Base-by-base conservation (phyloP, 2,329 filamentous ascomycete genomes). In the Furcasterigmium sp. region DNA sequence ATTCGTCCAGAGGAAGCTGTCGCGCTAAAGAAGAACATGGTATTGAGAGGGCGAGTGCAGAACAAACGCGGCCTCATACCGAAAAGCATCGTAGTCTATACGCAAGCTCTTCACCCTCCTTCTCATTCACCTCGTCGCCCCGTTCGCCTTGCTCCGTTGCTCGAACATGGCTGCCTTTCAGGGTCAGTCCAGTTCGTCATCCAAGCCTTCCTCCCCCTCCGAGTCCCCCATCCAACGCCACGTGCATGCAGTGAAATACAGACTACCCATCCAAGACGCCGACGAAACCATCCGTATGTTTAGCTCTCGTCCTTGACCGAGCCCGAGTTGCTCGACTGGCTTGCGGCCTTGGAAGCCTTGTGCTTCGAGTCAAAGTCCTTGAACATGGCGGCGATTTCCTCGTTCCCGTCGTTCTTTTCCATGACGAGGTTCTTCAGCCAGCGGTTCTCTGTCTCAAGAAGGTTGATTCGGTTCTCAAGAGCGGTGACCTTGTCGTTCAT, bases 391-490 rank as follows among this genome's bases (percentile, higher is more conserved):
- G 70, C 61, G 37, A 78, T 64, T 45, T 76, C 67, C 30, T 78
- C 75, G 53, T 68, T 74, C 51, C 73, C 73, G 50, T 84, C 84
- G 53, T 88, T 87, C 74, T 91, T 91, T 63, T 91, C 87, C 40
- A 87, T 85, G 37, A 91, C 79, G 29, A 90, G 72, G 61, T 85
- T 84, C 73, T 87, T 87, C 51, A 90, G 67, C 85, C 85, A 89
- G 59, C 85, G 84, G 67, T 90, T 90, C 67, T 90, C 85, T 54
- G 84, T 85, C 68, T 89, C 84, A n/a, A 91, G 76, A 56, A 89
- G 83, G 45, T 78, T 76, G 43, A 93, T 84, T 46, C 81, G 80
- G 55, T 75, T 75, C 65, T 94, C 87, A 7, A 95, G 75, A 15
- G 73, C 71, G 15, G 78, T 72, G 41, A 91, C 85, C 68, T 90